Conservation (phyloP, 805 yeast genomes). For the Saccharomyces jurei region DNA sequence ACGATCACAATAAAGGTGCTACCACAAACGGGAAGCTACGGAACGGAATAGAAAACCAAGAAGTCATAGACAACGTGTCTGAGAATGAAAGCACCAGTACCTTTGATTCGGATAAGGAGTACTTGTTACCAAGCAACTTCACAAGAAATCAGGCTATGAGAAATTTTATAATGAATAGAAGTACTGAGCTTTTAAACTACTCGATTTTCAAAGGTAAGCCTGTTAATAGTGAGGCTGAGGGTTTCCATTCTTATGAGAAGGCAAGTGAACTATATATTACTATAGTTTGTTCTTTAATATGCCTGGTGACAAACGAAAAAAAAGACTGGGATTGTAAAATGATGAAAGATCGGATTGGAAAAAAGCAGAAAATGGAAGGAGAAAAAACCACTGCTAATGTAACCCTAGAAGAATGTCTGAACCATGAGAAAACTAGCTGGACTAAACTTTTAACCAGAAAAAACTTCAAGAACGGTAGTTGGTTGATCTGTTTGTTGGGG, state of each 20-base stretch:
- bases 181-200: conserved; percentile 8
- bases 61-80: neutral
- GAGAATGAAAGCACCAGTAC: neutral
- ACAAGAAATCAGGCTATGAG: conserved; percentile 11
- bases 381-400: conserved; percentile 8
- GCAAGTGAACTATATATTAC: conserved; percentile 18
- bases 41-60: conserved; percentile 9
- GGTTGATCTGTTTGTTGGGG: conserved; percentile 74
- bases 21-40: neutral
- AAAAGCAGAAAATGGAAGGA: conserved; percentile 10
- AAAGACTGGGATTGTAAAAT: conserved; percentile 25
- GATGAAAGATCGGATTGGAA: conserved; percentile 20
- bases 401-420: conserved; percentile 33
- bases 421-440: conserved; percentile 60
- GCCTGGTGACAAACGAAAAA: conserved; percentile 18
- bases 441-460: conserved; percentile 64
- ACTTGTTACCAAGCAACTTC: neutral
- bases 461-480: conserved; percentile 71
- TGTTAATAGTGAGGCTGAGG: conserved; percentile 12
- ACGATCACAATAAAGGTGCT: conserved; percentile 2
- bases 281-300: conserved; percentile 16
- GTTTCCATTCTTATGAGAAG: conserved; percentile 9
- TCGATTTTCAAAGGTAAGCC: conserved; percentile 10
- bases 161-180: conserved; percentile 5
- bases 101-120: neutral